Conservation (phyloP, 805 yeast genomes). For the Grigorovia yakushimaensis region DNA sequence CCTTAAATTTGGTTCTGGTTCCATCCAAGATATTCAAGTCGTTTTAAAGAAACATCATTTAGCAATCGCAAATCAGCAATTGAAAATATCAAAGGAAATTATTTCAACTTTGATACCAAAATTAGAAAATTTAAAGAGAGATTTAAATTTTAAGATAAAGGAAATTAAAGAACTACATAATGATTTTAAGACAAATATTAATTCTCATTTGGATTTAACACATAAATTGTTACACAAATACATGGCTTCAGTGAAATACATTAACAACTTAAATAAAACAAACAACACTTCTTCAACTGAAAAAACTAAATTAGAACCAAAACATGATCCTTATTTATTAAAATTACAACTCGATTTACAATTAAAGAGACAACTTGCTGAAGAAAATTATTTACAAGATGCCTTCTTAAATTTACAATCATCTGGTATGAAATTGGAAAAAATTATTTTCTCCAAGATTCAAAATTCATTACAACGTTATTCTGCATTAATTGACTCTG, state of each 20-base stretch:
- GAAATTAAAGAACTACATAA: conserved; percentile 63
- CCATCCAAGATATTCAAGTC: conserved; percentile 70
- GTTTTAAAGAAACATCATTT: conserved; percentile 56
- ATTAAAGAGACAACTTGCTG: conserved; percentile 48
- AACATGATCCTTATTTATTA: conserved; percentile 53
- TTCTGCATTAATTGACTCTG: conserved; percentile 41
- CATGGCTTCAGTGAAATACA: conserved; percentile 33
- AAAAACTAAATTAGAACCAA: conserved; percentile 28
- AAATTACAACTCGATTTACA: conserved; percentile 56
- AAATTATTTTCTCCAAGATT: conserved; percentile 51
- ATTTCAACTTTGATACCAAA: conserved; percentile 46
- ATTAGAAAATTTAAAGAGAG: conserved; percentile 52
- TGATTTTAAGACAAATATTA: conserved; percentile 54
- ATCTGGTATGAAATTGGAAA: conserved; percentile 55
- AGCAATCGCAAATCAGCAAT: conserved; percentile 45
- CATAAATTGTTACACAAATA: conserved; percentile 45
- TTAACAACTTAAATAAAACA: conserved; percentile 11
- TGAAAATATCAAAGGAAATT: conserved; percentile 45
- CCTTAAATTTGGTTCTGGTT: conserved; percentile 63
- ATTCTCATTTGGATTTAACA: conserved; percentile 51
- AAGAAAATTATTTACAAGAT: conserved; percentile 57
- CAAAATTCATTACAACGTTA: conserved; percentile 48
- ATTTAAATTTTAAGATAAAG: conserved; percentile 64
- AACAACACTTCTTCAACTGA: conserved; percentile 1
- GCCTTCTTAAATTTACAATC: conserved; percentile 55